Evolutionary conservation across 257 asterid species (phyloP).

Genomic region (Solanum piurae): DNA sequence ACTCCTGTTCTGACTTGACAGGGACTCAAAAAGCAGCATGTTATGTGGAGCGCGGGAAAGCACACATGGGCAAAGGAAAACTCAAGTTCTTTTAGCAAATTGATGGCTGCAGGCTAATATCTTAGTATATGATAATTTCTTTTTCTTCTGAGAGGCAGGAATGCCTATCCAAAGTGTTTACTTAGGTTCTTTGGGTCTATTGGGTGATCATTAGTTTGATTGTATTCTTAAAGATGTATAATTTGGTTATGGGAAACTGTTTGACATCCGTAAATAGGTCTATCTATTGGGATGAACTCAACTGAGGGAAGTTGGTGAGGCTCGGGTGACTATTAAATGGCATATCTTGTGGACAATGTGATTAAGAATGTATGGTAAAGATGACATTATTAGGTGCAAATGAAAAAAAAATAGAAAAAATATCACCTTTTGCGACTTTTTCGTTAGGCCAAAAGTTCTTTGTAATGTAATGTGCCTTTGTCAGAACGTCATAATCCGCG

Average conservation of each 20-base stretch:
- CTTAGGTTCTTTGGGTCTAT: not conserved
- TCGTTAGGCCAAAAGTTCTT: not conserved
- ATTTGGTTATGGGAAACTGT: not conserved
- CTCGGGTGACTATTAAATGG: not conserved
- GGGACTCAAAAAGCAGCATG: conserved; percentile 20
- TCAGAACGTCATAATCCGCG: not conserved
- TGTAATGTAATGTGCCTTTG: not conserved
- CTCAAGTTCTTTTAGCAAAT: conserved; percentile 28
- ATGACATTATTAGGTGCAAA: not conserved
- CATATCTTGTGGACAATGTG: not conserved
- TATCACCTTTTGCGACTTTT: not conserved
- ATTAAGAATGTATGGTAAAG: not conserved
- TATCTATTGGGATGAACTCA: not conserved
- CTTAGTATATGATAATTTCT: not conserved
- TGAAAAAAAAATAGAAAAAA: not conserved
- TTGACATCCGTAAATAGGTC: not conserved
- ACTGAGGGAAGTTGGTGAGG: not conserved
- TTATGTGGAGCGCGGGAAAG: conserved; percentile 29
- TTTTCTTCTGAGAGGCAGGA: not conserved
- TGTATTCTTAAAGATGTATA: not conserved
- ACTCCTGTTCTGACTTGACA: conserved; percentile 22
- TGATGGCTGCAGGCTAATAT: not conserved
- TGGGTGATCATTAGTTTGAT: not conserved
- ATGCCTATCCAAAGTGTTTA: not conserved
- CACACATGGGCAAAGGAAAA: conserved; percentile 26